These are phyloP conservation scores for Sporothrix inflata DNA, from an alignment of 2,329 filamentous ascomycete genomes.

Conservation along the genomic window DNA sequence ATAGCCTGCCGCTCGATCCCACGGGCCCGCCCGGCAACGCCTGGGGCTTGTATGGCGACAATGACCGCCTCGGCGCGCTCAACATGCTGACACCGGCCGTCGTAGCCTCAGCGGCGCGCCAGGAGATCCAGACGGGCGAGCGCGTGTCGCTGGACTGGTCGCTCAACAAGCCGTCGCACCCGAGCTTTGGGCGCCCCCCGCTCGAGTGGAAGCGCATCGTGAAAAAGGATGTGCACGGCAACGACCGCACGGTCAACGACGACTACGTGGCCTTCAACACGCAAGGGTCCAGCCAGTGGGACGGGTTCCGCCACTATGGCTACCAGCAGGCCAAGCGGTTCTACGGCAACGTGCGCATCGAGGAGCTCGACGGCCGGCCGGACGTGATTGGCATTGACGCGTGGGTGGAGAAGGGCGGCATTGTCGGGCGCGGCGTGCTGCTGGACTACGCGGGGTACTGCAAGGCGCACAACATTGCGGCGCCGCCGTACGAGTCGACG, in stretches of 20 bases:
- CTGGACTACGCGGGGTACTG: constrained; percentile 44
- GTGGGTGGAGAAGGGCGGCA: constrained; percentile 46
- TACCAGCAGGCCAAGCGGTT: constrained; percentile 31
- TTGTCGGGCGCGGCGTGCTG: constrained; percentile 53
- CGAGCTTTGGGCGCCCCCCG: constrained; percentile 49
- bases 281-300: constrained; percentile 54
- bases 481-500: constrained; percentile 30
- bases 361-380: constrained; percentile 28
- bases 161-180: constrained; percentile 49
- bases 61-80: constrained; percentile 45
- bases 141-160: constrained; percentile 65
- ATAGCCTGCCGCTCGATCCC: constrained; percentile 34
- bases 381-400: constrained; percentile 31
- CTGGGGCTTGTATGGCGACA: constrained; percentile 55
- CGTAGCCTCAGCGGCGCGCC: constrained; percentile 40
- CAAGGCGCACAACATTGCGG: constrained; percentile 22
- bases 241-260: constrained; percentile 50
- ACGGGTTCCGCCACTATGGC: constrained; percentile 50
- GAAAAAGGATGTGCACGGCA: constrained; percentile 28
- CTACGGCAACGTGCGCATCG: constrained; percentile 27
- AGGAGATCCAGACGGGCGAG: constrained; percentile 58
- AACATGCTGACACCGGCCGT: constrained; percentile 36
- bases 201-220: constrained; percentile 47
- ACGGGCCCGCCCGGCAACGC: constrained; percentile 37
- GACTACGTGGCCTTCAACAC: constrained; percentile 53